Conservation (phyloP, 139 green algal species). For the Trebouxia sp. region DNA sequence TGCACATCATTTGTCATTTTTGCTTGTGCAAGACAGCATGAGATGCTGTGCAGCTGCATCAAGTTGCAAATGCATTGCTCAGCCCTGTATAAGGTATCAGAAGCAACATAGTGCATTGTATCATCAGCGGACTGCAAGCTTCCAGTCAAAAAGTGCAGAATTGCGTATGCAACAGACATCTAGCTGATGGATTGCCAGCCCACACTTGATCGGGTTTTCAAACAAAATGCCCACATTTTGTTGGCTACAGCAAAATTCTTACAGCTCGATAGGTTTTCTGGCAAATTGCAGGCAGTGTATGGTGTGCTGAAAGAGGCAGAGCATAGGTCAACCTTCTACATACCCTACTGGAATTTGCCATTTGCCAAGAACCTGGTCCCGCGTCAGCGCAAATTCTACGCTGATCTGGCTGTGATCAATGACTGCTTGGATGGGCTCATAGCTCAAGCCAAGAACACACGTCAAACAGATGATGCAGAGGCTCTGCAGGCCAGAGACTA, state of each 20-base stretch:
- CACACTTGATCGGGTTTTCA: too few relatives aligned
- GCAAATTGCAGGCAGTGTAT: constrained; percentile 91
- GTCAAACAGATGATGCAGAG: constrained; percentile 74
- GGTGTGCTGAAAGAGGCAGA: constrained; percentile 96
- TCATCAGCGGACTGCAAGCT: too few relatives aligned
- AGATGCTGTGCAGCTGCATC: too few relatives aligned
- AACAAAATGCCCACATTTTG: not conserved
- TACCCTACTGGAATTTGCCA: constrained; percentile 96
- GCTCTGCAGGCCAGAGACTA: constrained; percentile 86
- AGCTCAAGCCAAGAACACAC: constrained; percentile 54
- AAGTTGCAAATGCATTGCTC: too few relatives aligned
- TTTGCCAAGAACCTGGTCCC: constrained; percentile 68
- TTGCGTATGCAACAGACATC: too few relatives aligned
- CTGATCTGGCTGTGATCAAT: constrained; percentile 88
- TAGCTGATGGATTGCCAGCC: too few relatives aligned
- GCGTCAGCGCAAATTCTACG: constrained; percentile 75
- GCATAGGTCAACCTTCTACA: constrained; percentile 98
- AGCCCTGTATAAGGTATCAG: too few relatives aligned
- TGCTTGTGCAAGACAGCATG: too few relatives aligned
- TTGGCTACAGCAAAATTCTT: not conserved
- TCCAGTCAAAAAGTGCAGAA: too few relatives aligned
- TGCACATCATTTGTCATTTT: too few relatives aligned
- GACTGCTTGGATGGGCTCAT: constrained; percentile 92
- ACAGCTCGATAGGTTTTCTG: not conserved
- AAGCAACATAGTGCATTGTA: too few relatives aligned